Conservation (phyloP, 2,329 filamentous ascomycete genomes). For the Venturiaceae sp. region DNA sequence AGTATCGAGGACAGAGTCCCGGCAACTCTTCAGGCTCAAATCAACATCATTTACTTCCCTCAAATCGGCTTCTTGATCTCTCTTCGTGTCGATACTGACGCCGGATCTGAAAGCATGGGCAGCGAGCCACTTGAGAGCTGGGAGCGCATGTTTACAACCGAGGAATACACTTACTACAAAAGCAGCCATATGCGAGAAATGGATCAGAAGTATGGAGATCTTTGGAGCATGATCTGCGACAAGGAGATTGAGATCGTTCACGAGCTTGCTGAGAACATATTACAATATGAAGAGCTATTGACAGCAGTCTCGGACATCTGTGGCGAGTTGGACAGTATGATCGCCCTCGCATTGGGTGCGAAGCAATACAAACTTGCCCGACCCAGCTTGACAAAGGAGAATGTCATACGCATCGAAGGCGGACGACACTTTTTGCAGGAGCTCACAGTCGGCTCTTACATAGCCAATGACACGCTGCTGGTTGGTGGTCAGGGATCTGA, state of each 20-base stretch:
- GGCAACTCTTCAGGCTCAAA: conserved; percentile 37
- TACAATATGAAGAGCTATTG: conserved; percentile 60
- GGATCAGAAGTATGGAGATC: conserved; percentile 70
- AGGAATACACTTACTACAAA: conserved; percentile 70
- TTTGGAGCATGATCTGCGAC: conserved; percentile 26
- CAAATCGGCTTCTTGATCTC: conserved; percentile 85
- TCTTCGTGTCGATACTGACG: conserved; percentile 52
- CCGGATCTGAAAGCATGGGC: conserved; percentile 51
- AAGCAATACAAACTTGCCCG: conserved; percentile 60
- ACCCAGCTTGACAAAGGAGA: conserved; percentile 61
- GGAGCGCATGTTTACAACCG: conserved; percentile 64
- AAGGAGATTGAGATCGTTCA: conserved; percentile 85
- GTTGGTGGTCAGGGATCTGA: conserved; percentile 41
- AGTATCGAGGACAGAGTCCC: conserved; percentile 56
- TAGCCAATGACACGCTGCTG: conserved; percentile 72
- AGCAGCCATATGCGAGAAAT: conserved; percentile 71
- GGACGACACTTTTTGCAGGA: conserved; percentile 82
- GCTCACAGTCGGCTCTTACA: conserved; percentile 66
- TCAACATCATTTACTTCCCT: conserved; percentile 83
- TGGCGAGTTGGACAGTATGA: conserved; percentile 70
- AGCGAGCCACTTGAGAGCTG: conserved; percentile 54
- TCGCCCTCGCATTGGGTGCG: conserved; percentile 73
- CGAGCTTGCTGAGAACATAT: conserved; percentile 58
- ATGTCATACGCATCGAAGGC: conserved; percentile 62
- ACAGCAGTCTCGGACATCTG: conserved; percentile 64